Base-by-base conservation (phyloP, 2,329 filamentous ascomycete genomes). In the Talaromyces amestolkiae region DNA sequence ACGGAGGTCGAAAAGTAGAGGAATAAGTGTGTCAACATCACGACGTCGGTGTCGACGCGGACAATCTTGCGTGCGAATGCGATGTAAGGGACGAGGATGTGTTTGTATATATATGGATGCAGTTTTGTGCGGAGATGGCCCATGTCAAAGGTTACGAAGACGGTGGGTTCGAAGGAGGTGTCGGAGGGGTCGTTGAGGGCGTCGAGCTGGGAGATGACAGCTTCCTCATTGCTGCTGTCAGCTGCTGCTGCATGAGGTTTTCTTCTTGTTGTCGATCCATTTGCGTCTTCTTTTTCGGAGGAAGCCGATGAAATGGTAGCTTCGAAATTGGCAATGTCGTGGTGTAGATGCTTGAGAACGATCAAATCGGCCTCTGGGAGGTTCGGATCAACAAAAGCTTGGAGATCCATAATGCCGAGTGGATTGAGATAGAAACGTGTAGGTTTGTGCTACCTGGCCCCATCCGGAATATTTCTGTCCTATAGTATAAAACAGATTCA, bases 1-100 rank as follows among this genome's bases (percentile, higher is more conserved):
- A 93, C 76, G 1, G 88, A 88, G 1, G 90, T 91, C 63, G 80
- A 80, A 66, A 89, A 83, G 79, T 93, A 93, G 31, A 92, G 78
- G 41, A 93, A 74, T 24, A 94, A 82, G 75, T 94, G 91, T 0
- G 89, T 92, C 64, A 93, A 76, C 83, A 94, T 91, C 56, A 93
- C 85, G 19, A 93, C 89, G 74, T 94, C 91, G 0, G 89, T 90
- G 64, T 86, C 83, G 65, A 86, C 80, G 15, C 90, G 87, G 10
- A 90, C 88, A 24, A 89, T 75, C 2, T 73, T 76, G 49, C 80
- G 81, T 1, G 86, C 89, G 72, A 83, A 77, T 15, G 77, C 75
- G 58, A 88, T 78, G 73, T 91, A 92, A 0, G 87, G 86, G 47
- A 82, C 79, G 19, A 91, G 77, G 1, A 89, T 31, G 67, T 83